These are phyloP conservation scores for Rhizopus microsporus DNA, from an alignment of 371 early-diverging fungal species.

Conservation along the genomic window DNA sequence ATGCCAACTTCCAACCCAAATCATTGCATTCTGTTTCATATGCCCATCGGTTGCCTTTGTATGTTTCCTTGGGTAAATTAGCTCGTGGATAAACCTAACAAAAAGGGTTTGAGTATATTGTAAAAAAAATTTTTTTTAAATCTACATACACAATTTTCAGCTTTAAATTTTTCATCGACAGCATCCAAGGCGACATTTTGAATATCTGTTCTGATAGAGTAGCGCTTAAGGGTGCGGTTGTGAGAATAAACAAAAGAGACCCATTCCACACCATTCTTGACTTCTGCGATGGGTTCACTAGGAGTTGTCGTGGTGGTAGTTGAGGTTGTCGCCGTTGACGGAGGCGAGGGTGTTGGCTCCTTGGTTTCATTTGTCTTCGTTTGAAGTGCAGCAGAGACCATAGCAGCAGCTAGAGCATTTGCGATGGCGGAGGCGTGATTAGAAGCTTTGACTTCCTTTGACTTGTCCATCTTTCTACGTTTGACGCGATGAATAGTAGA, in stretches of 20 bases:
- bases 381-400: conserved; percentile 33
- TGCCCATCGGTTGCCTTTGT: conserved; percentile 89
- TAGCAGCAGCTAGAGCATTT: conserved; percentile 36
- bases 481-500: conserved; percentile 41
- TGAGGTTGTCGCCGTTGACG: not conserved
- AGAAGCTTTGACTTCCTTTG: conserved; percentile 16
- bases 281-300: conserved; percentile 46
- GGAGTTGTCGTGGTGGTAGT: conserved; percentile 18
- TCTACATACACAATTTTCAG: conserved; percentile 75
- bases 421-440: conserved; percentile 25
- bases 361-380: not conserved
- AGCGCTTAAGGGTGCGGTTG: conserved; percentile 65
- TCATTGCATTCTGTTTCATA: conserved; percentile 92
- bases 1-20: conserved; percentile 90
- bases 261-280: conserved; percentile 68
- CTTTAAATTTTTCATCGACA: conserved; percentile 73
- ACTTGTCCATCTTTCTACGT: conserved; percentile 38
- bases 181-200: conserved; percentile 59
- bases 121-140: not conserved
- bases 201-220: conserved; percentile 80
- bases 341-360: too few relatives aligned
- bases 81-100: conserved; percentile 59
- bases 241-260: conserved; percentile 70
- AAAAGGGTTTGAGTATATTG: not conserved
- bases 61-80: conserved; percentile 63